phyloP scores from a whole-genome alignment of 257 asterid genomes.

The Penstemon barbatus region DNA sequence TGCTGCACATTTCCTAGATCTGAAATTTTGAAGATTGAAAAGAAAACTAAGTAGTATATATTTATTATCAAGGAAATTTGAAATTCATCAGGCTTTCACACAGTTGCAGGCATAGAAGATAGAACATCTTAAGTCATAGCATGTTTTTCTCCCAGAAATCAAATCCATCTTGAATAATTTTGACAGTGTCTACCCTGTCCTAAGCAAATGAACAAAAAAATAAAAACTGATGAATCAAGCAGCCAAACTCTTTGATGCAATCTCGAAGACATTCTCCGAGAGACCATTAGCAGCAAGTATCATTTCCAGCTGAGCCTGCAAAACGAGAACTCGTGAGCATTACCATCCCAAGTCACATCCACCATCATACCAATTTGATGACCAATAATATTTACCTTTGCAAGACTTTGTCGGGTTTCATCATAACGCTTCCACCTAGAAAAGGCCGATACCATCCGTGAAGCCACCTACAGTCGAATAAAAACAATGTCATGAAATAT shows the following conservation, averaged over 20 bases:
- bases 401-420: slow-evolving; percentile 70
- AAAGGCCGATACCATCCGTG: slow-evolving; percentile 87
- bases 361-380: not conserved
- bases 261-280: slow-evolving; percentile 85
- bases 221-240: slow-evolving; percentile 36
- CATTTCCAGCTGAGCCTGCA: slow-evolving; percentile 90
- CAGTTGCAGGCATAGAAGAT: not conserved
- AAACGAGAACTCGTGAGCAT: not conserved
- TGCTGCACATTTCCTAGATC: not conserved
- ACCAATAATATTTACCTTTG: slow-evolving; percentile 51
- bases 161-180: not conserved
- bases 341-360: not conserved
- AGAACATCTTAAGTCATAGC: too few species aligned
- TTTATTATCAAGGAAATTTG: too few species aligned
- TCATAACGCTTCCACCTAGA: slow-evolving; percentile 96
- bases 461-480: slow-evolving; percentile 60
- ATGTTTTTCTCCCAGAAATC: not conserved
- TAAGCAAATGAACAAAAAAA: not conserved
- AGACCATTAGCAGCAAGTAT: slow-evolving; percentile 70
- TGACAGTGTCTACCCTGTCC: too few species aligned
- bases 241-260: slow-evolving; percentile 89
- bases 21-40: not conserved
- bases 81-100: too few species aligned
- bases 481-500: slow-evolving; percentile 6
- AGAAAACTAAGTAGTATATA: not conserved